phyloP scores from a whole-genome alignment of 2,329 filamentous ascomycete species.

The Madurella mycetomatis region DNA sequence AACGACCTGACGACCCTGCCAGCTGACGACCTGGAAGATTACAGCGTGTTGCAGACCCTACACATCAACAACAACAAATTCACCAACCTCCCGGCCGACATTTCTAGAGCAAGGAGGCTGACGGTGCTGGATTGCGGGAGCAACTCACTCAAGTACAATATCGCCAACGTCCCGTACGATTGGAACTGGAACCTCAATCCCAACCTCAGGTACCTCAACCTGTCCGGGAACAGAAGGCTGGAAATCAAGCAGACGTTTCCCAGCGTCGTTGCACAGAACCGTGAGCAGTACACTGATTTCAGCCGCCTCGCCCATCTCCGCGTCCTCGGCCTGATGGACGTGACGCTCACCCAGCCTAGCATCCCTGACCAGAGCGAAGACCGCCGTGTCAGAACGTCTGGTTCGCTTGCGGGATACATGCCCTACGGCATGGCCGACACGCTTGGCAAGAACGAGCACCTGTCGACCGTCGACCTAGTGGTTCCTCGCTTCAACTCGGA shows the following conservation, averaged over 20 bases:
- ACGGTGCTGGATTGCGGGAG: slow-evolving; percentile 91
- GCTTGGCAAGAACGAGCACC: slow-evolving; percentile 84
- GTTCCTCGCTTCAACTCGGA: slow-evolving; percentile 87
- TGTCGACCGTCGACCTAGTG: slow-evolving; percentile 93
- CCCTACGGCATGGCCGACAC: slow-evolving; percentile 98
- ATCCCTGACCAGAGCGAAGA: slow-evolving; percentile 96
- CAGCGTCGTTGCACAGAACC: slow-evolving; percentile 50
- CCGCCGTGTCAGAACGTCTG: slow-evolving; percentile 90
- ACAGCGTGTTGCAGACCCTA: slow-evolving; percentile 78
- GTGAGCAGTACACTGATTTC: slow-evolving; percentile 80
- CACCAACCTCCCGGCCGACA: slow-evolving; percentile 89
- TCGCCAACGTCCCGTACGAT: slow-evolving; percentile 97
- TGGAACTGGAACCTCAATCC: slow-evolving; percentile 99
- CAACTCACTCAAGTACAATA: slow-evolving; percentile 96
- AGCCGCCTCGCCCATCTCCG: slow-evolving; percentile 77
- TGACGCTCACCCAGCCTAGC: slow-evolving; percentile 86
- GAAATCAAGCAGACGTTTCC: slow-evolving; percentile 74
- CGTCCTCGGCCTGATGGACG: slow-evolving; percentile 93
- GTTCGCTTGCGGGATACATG: slow-evolving; percentile 84
- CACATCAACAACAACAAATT: slow-evolving; percentile 99
- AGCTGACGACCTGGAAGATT: slow-evolving; percentile 89
- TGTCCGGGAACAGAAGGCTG: slow-evolving; percentile 92
- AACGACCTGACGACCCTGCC: slow-evolving; percentile 90
- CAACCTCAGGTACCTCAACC: slow-evolving; percentile 88
- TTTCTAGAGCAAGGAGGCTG: slow-evolving; percentile 89